Conservation (phyloP, 2,329 filamentous ascomycete genomes). For the Mollisia scopiformis region DNA sequence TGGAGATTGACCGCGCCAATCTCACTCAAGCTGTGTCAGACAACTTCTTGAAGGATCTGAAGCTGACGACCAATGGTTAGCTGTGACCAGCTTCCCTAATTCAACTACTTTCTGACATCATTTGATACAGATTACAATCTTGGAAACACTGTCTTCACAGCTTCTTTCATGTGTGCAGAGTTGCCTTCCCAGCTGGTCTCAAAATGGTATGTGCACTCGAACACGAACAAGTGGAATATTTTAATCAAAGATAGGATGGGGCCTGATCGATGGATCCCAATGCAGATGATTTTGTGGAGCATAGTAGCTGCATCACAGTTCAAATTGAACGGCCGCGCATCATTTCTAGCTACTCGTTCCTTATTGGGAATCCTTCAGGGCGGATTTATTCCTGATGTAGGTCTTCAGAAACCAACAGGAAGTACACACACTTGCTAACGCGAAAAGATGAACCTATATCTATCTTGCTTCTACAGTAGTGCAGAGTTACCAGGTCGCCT, state of each 20-base stretch:
- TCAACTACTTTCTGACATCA: not conserved
- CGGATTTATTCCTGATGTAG: not conserved
- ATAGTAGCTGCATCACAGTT: not conserved
- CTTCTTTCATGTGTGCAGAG: slow-evolving; percentile 59
- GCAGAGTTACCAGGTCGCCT: slow-evolving; percentile 33
- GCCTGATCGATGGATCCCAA: not conserved
- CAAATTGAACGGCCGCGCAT: slow-evolving; percentile 44
- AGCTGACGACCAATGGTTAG: slow-evolving; percentile 41
- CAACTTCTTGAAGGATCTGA: slow-evolving; percentile 58
- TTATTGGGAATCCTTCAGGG: slow-evolving; percentile 32
- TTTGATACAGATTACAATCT: not conserved
- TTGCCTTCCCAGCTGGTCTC: slow-evolving; percentile 58
- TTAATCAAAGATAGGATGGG: slow-evolving; percentile 54
- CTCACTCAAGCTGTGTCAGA: slow-evolving; percentile 60
- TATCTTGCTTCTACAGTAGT: slow-evolving; percentile 77
- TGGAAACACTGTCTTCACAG: slow-evolving; percentile 56
- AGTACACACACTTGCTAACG: not conserved
- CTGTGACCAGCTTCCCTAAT: not conserved
- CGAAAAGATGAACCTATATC: slow-evolving; percentile 49
- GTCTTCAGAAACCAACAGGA: not conserved
- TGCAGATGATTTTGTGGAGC: not conserved
- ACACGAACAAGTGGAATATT: not conserved
- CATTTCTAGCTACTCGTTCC: slow-evolving; percentile 46
- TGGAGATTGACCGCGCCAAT: slow-evolving; percentile 64
- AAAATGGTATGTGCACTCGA: not conserved